Evolutionary conservation across 2,329 filamentous ascomycete species (phyloP).

Genomic region (Aspergillus fischeri): DNA sequence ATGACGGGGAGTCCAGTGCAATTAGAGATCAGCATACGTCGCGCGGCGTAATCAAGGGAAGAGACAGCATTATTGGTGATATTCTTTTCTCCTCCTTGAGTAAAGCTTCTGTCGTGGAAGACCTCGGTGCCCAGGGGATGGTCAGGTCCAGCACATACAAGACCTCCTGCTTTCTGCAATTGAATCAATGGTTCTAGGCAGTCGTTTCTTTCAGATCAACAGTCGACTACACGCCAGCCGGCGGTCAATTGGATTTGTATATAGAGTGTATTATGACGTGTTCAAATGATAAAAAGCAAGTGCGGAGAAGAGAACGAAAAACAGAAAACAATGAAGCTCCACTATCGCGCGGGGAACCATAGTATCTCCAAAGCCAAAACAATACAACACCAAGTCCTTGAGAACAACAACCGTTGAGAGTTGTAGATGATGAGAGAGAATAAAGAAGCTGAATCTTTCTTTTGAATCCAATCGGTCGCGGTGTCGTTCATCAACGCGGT

Average conservation of each 20-base stretch:
- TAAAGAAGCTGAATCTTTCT: too few relatives aligned
- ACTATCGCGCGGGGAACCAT: neutral
- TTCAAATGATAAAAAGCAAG: neutral
- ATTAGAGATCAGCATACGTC: conserved; percentile 52
- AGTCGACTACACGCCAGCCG: neutral
- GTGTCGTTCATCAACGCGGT: too few relatives aligned
- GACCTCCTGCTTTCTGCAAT: neutral
- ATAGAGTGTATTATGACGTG: neutral
- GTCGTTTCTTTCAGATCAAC: neutral
- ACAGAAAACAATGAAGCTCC: neutral
- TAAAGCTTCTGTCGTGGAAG: neutral
- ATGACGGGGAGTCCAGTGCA: neutral
- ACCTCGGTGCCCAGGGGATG: neutral
- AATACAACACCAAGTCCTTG: neutral
- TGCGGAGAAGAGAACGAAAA: neutral
- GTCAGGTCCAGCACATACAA: neutral
- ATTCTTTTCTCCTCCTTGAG: neutral
- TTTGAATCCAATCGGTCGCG: too few relatives aligned
- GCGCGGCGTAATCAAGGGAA: conserved; percentile 65
- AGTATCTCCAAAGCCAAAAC: neutral
- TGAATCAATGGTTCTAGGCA: neutral
- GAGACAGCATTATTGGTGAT: conserved; percentile 49
- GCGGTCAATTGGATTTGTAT: neutral
- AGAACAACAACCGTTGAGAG: too few relatives aligned
- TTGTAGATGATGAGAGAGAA: too few relatives aligned